Percentiles rank a stretch among this genome's conserved stretches.
phyloP scores from a whole-genome alignment of 106 monocot species.

The Agapanthus africanus region DNA sequence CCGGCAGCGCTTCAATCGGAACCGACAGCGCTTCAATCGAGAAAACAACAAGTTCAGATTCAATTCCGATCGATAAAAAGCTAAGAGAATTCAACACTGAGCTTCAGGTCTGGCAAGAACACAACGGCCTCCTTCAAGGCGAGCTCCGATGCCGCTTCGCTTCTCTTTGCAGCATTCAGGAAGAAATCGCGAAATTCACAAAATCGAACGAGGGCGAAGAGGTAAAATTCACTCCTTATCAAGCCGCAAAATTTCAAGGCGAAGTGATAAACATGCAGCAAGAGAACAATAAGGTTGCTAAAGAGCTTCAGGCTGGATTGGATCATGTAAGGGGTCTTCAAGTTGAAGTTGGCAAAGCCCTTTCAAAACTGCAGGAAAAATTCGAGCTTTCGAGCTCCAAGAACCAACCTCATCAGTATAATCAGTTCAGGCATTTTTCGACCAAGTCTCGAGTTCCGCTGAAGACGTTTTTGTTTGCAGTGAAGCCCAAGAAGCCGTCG shows the following conservation, averaged over 20 bases:
- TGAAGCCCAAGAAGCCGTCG: constrained; percentile 73
- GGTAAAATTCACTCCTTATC: constrained; percentile 45
- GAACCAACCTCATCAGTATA: constrained; percentile 19
- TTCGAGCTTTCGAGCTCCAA: constrained; percentile 26
- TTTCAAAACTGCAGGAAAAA: constrained; percentile 44
- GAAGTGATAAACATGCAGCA: constrained; percentile 44
- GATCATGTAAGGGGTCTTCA: constrained; percentile 63
- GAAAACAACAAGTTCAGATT: constrained; percentile 14
- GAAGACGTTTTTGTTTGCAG: constrained; percentile 75
- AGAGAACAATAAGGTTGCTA: constrained; percentile 72
- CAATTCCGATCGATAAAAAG: constrained; percentile 35
- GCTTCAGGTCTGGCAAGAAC: constrained; percentile 74
- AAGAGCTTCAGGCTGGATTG: constrained; percentile 62
- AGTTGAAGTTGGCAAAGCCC: constrained; percentile 36
- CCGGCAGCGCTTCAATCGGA: too few species aligned
- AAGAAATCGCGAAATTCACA: constrained; percentile 54
- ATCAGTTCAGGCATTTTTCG: constrained; percentile 41
- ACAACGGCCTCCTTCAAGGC: constrained; percentile 51
- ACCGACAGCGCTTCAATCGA: neutral
- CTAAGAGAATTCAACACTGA: constrained; percentile 66
- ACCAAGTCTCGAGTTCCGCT: constrained; percentile 53
- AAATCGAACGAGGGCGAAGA: constrained; percentile 8
- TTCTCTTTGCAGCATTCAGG: constrained; percentile 48
- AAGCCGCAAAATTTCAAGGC: constrained; percentile 34
- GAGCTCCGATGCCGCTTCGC: constrained; percentile 56